Evolutionary conservation across 75 land plant species (phyloP).

Genomic region (Sequoiadendron giganteum): DNA sequence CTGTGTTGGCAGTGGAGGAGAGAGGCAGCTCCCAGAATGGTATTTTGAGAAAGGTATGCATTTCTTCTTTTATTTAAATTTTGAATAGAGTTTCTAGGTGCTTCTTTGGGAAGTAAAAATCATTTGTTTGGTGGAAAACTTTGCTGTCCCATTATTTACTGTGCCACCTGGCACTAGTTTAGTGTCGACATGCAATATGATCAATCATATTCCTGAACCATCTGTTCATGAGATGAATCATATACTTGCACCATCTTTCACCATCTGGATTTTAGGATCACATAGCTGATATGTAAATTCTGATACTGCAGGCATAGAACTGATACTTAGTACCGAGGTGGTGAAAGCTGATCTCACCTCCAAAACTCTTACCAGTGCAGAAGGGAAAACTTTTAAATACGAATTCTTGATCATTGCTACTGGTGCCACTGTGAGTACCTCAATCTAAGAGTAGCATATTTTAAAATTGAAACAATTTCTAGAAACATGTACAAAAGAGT

Average conservation of each 20-base stretch:
- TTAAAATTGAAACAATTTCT: neutral
- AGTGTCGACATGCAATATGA: neutral
- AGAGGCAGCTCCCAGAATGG: conserved; percentile 89
- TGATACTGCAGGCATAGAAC: conserved; percentile 70
- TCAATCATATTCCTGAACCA: neutral
- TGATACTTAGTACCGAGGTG: conserved; percentile 83
- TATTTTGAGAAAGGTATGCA: conserved; percentile 79
- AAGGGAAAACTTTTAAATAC: conserved; percentile 65
- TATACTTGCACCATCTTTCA: neutral
- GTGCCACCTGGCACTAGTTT: neutral
- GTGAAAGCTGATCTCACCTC: conserved; percentile 83
- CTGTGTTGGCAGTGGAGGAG: conserved; percentile 97
- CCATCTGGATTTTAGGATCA: neutral
- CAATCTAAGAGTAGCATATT: neutral
- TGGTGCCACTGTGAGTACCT: conserved; percentile 75
- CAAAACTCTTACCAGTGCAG: conserved; percentile 69
- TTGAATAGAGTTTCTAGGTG: neutral
- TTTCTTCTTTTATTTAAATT: neutral
- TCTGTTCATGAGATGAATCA: neutral
- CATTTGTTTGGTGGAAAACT: conserved; percentile 3
- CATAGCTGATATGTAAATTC: neutral
- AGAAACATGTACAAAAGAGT: neutral
- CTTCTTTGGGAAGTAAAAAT: neutral
- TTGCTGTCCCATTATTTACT: neutral
- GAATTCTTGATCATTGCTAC: conserved; percentile 80